These are phyloP conservation scores for Claviceps sp. DNA, from an alignment of 2,329 filamentous ascomycete genomes.

Conservation along the genomic window DNA sequence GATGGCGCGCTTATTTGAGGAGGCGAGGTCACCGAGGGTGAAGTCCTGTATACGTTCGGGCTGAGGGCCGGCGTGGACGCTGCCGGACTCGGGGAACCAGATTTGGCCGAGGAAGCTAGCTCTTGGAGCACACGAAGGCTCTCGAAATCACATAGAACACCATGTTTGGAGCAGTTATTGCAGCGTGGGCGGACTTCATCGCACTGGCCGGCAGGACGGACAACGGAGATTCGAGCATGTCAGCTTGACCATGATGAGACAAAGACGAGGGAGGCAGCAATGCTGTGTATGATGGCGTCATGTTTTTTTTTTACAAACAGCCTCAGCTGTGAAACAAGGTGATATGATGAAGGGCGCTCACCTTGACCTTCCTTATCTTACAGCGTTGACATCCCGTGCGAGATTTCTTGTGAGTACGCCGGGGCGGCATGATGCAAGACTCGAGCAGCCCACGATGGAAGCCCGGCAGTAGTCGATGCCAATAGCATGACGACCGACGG, in stretches of 20 bases:
- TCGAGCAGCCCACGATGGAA: slow-evolving; percentile 12
- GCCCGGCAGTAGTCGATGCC: slow-evolving; percentile 13
- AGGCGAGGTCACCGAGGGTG: slow-evolving; percentile 14
- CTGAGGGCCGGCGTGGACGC: slow-evolving; percentile 7
- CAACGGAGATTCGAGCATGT: neutral
- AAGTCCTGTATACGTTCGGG: slow-evolving; percentile 2
- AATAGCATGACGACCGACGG: slow-evolving; percentile 15
- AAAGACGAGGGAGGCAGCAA: neutral
- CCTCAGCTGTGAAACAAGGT: neutral
- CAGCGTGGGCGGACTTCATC: slow-evolving; percentile 53
- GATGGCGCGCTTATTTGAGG: slow-evolving; percentile 22
- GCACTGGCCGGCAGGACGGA: slow-evolving; percentile 28
- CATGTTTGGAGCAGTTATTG: slow-evolving; percentile 54
- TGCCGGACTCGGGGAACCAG: slow-evolving; percentile 4
- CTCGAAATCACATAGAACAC: slow-evolving; percentile 53
- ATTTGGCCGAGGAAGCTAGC: slow-evolving; percentile 24
- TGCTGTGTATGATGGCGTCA: neutral
- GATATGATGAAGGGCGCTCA: slow-evolving; percentile 15
- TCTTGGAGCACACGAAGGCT: slow-evolving; percentile 33
- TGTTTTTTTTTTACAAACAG: no score
- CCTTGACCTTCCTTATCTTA: slow-evolving; percentile 59
- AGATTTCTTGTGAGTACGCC: slow-evolving; percentile 57
- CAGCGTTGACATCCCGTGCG: slow-evolving; percentile 52
- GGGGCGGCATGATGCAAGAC: slow-evolving; percentile 40
- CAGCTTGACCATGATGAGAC: neutral